phyloP scores from a whole-genome alignment of 164 flowering plant genomes.

The Vitis riparia region DNA sequence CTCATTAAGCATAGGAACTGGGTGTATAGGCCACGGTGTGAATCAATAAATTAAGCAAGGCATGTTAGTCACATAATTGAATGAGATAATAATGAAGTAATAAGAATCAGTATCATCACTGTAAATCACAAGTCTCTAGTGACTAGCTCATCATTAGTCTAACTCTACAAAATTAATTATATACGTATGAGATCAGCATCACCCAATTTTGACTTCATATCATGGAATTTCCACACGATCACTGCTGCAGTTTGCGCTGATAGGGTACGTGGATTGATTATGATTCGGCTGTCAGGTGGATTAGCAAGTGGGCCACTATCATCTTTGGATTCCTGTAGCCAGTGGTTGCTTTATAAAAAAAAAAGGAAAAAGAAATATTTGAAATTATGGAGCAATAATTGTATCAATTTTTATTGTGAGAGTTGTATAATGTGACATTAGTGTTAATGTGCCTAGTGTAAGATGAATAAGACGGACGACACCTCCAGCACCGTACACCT shows the following conservation, averaged over 20 bases:
- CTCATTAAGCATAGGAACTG: background rate
- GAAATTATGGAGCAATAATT: no score
- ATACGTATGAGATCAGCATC: background rate
- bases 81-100: background rate
- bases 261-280: background rate
- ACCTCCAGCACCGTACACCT: no score
- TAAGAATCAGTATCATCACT: background rate
- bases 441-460: no score
- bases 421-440: no score
- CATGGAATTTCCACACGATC: background rate
- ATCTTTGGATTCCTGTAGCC: constrained; percentile 3
- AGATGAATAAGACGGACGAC: no score
- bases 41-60: background rate
- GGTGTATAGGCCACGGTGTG: background rate
- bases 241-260: background rate
- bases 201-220: background rate
- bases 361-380: background rate
- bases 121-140: background rate
- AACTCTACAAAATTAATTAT: background rate
- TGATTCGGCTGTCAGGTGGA: background rate
- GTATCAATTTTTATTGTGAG: no score
- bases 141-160: constrained; percentile 4
- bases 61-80: constrained; percentile 2
- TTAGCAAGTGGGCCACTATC: background rate
- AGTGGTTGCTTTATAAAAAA: background rate